A percentile compares a stretch with the other conserved stretches of the same genome.
Evolutionary conservation across 176 grass and related monocot genomes (phyloP).

Genomic region (Carex littledalei): DNA sequence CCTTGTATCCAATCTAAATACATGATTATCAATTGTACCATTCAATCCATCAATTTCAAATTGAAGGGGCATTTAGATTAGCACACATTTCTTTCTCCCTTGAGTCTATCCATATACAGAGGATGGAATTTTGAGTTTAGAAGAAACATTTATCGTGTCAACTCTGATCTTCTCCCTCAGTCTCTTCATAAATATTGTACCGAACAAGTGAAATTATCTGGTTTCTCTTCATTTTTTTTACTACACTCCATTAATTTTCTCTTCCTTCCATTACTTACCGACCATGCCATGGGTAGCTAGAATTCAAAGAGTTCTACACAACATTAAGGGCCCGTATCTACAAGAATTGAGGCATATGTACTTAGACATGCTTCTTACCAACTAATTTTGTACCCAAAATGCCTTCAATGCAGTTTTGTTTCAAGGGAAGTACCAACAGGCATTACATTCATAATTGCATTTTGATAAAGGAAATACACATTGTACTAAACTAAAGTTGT

Average conservation of each 20-base stretch:
- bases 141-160: neutral
- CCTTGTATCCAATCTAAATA: neutral
- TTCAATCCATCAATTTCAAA: too few species aligned
- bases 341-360: neutral
- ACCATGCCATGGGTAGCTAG: neutral
- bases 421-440: neutral
- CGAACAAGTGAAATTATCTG: neutral
- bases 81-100: neutral
- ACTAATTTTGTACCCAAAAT: neutral
- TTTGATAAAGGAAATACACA: neutral
- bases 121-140: neutral
- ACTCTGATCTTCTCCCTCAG: neutral
- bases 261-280: neutral
- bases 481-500: neutral
- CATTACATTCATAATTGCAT: neutral
- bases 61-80: neutral
- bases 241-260: neutral
- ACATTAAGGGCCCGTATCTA: neutral
- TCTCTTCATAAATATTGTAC: neutral
- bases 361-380: neutral
- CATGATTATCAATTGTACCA: too few species aligned
- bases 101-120: neutral
- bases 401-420: neutral
- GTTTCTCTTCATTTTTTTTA: neutral
- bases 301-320: neutral